A percentile compares a stretch with the other conserved stretches of the same genome.
Conservation (phyloP, 768 basidiomycete genomes). For the Galerina sulciceps region DNA sequence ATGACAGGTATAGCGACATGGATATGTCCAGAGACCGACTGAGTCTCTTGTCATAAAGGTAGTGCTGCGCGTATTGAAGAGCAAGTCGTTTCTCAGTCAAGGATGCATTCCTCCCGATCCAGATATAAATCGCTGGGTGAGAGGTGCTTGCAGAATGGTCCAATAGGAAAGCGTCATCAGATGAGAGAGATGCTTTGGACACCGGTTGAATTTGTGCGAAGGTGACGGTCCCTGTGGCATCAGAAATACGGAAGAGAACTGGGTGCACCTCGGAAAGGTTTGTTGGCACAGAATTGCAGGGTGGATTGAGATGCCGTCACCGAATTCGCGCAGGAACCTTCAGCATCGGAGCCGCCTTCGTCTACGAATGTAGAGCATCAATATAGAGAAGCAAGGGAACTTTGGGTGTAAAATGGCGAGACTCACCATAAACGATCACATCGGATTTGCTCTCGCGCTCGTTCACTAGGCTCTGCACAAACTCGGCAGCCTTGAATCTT, state of each 20-base stretch:
- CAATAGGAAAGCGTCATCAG: constrained; percentile 56
- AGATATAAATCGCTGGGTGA: constrained; percentile 55
- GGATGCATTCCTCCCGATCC: constrained; percentile 58
- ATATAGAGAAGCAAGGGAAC: background rate
- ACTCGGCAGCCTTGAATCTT: constrained; percentile 64
- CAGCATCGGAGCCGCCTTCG: constrained; percentile 51
- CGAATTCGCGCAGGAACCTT: constrained; percentile 54
- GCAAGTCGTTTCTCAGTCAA: constrained; percentile 53
- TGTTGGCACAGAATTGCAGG: constrained; percentile 7
- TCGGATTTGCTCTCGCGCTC: constrained; percentile 45
- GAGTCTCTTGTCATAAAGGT: constrained; percentile 46
- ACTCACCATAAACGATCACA: constrained; percentile 53
- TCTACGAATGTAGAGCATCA: constrained; percentile 36
- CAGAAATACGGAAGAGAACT: constrained; percentile 47
- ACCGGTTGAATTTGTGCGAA: constrained; percentile 39
- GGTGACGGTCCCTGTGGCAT: constrained; percentile 42
- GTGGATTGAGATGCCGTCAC: constrained; percentile 29
- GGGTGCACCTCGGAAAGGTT: constrained; percentile 13
- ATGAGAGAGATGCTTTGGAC: constrained; percentile 39
- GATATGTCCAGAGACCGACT: constrained; percentile 15
- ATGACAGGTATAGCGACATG: constrained; percentile 46
- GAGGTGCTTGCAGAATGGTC: constrained; percentile 41
- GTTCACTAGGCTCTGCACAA: constrained; percentile 49
- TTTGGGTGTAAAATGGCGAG: background rate
- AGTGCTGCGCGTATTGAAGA: constrained; percentile 58